These are phyloP conservation scores for Agaricus sinodeliciosus DNA, from an alignment of 768 basidiomycete genomes.

Conservation along the genomic window DNA sequence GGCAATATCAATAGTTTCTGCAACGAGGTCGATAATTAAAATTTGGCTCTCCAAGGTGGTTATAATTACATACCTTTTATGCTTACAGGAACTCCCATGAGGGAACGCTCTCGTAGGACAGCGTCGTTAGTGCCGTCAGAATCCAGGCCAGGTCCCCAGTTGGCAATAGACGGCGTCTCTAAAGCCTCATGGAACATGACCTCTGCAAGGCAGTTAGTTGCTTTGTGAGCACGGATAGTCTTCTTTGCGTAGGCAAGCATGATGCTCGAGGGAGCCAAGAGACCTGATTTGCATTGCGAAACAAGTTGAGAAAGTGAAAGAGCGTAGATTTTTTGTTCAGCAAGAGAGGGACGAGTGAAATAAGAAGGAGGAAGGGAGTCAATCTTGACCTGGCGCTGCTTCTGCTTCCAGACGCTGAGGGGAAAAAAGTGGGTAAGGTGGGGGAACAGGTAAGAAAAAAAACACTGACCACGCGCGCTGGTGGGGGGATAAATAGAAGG, in stretches of 20 bases:
- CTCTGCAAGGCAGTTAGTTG: conserved; percentile 66
- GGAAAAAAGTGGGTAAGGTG: too few relatives aligned
- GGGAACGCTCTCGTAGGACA: conserved; percentile 30
- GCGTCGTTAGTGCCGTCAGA: conserved; percentile 18
- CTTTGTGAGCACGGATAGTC: conserved; percentile 42
- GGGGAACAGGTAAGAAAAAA: conserved; percentile 3
- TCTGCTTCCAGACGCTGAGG: conserved; percentile 36
- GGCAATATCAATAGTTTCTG: conserved; percentile 41
- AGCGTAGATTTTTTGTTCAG: conserved; percentile 42
- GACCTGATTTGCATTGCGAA: conserved; percentile 34
- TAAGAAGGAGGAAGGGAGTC: conserved; percentile 32
- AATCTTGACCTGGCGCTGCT: conserved; percentile 36
- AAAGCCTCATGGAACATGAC: conserved; percentile 49
- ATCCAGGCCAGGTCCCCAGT: conserved; percentile 34
- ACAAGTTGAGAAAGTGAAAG: conserved; percentile 43
- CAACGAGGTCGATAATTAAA: background rate
- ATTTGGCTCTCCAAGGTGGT: conserved; percentile 4
- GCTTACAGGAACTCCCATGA: conserved; percentile 64
- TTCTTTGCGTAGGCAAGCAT: conserved; percentile 50
- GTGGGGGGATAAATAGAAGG: conserved; percentile 28
- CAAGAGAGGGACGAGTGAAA: conserved; percentile 32
- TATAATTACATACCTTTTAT: conserved; percentile 45
- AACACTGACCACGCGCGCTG: conserved; percentile 33
- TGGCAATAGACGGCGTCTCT: conserved; percentile 28
- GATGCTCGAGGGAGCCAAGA: conserved; percentile 33